phyloP scores from a whole-genome alignment of 202 grass and related monocot genomes.

The Sporobolus alterniflorus region DNA sequence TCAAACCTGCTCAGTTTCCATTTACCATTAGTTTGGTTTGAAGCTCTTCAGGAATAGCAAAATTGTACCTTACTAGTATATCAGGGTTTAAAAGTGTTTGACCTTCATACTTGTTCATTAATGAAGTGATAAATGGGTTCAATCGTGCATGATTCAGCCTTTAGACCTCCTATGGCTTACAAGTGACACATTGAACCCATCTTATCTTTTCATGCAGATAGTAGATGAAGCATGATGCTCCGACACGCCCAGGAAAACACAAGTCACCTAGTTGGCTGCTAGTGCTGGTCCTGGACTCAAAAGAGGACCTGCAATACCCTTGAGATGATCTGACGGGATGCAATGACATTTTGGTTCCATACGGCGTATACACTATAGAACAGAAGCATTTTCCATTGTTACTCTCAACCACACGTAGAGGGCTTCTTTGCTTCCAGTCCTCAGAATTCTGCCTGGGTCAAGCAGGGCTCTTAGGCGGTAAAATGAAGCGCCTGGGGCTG shows the following conservation, averaged over 20 bases:
- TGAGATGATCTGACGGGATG: constrained; percentile 8
- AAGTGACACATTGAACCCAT: neutral
- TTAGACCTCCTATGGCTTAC: neutral
- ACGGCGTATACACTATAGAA: constrained; percentile 40
- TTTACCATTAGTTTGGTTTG: neutral
- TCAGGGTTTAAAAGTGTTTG: neutral
- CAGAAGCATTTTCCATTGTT: constrained; percentile 32
- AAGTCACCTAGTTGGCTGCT: constrained; percentile 17
- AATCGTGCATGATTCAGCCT: neutral
- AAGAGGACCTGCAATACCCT: constrained; percentile 4
- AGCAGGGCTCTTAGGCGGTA: too few relatives aligned
- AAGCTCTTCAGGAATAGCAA: neutral
- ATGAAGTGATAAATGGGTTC: neutral
- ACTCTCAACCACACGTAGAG: constrained; percentile 8
- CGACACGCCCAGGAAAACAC: neutral
- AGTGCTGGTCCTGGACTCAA: neutral
- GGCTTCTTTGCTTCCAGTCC: too few relatives aligned
- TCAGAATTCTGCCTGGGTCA: too few relatives aligned
- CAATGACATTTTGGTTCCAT: constrained; percentile 38
- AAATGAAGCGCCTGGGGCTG: too few relatives aligned
- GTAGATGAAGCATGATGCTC: constrained; percentile 14
- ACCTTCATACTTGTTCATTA: neutral
- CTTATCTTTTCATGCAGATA: constrained; percentile 36
- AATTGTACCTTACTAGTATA: constrained; percentile 1
- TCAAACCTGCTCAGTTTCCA: neutral